Conservation (phyloP, 1,139 yeast genomes). For the Geotrichum candidum region DNA sequence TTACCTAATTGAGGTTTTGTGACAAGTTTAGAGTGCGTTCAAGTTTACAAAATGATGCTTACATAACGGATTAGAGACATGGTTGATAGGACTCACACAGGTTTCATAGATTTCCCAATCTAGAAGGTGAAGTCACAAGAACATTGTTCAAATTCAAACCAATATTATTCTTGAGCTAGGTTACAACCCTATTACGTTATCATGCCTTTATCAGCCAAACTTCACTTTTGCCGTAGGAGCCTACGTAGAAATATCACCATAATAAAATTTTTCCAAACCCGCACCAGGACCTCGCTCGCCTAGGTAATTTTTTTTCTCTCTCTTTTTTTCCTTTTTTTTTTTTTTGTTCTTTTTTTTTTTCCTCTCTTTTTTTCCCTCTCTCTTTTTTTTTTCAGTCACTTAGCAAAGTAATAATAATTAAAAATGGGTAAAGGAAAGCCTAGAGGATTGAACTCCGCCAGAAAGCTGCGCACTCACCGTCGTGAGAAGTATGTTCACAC, state of each 20-base stretch:
- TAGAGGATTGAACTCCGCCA: conserved; percentile 99
- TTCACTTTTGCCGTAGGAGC: background rate
- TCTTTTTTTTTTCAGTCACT: conserved; percentile 32
- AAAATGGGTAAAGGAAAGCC: conserved; percentile 46
- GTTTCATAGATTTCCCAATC: background rate
- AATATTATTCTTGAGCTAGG: background rate
- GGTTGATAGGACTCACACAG: too few species aligned
- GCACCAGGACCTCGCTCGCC: background rate
- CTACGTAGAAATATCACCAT: background rate
- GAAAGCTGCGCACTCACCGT: conserved; percentile 99
- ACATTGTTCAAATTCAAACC: background rate
- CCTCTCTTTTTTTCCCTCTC: conserved; percentile 1
- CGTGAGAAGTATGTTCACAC: conserved; percentile 72
- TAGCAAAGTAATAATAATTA: conserved; percentile 60
- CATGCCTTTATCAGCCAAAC: background rate
- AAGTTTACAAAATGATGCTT: too few species aligned
- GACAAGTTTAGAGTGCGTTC: too few species aligned
- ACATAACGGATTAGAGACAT: too few species aligned
- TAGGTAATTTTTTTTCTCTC: background rate
- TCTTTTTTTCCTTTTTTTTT: conserved; percentile 5
- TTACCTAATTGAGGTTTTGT: too few species aligned
- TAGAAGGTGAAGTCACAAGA: background rate
- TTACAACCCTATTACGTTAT: background rate
- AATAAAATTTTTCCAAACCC: background rate
- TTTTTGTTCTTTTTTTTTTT: background rate